Evolutionary conservation across 352 stramenopile species (phyloP).

Genomic region (Phytophthora megakarya): DNA sequence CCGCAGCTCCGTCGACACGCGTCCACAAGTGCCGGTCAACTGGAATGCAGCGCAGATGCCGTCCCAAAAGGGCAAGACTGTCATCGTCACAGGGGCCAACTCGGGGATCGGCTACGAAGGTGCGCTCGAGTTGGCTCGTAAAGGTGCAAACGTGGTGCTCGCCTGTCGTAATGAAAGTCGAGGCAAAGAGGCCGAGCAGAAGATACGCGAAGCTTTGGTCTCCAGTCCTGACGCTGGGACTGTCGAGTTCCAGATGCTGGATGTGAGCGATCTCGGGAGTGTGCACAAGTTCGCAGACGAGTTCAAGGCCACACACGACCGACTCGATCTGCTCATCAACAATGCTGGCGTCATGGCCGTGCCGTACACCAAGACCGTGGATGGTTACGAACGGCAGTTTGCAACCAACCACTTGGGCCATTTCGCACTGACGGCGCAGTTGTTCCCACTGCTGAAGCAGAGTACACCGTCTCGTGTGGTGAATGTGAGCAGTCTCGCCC

Average conservation of each 20-base stretch:
- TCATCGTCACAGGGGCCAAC: conserved; percentile 41
- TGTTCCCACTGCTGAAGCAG: conserved; percentile 50
- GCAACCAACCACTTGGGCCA: conserved; percentile 39
- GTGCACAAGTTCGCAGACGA: conserved; percentile 48
- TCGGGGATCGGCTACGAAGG: conserved; percentile 28
- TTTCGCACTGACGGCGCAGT: conserved; percentile 43
- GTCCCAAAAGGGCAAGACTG: conserved; percentile 29
- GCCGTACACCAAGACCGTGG: conserved; percentile 17
- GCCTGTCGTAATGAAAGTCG: conserved; percentile 38
- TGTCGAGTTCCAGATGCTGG: conserved; percentile 59
- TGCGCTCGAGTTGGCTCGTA: conserved; percentile 18
- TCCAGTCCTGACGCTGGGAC: conserved; percentile 12
- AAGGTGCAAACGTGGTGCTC: conserved; percentile 35
- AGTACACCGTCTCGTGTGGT: conserved; percentile 27
- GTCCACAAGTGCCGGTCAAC: conserved; percentile 22
- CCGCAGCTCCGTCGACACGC: conserved; percentile 1
- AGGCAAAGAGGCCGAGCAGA: conserved; percentile 31
- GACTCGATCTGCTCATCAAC: conserved; percentile 47
- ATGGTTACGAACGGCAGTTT: conserved; percentile 39
- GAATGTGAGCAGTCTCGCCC: conserved; percentile 42
- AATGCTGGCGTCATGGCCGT: conserved; percentile 34
- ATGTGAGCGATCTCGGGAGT: conserved; percentile 49
- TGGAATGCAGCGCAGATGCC: conserved; percentile 30
- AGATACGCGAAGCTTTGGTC: conserved; percentile 18
- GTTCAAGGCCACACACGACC: conserved; percentile 37